These are phyloP conservation scores for Aspergillus nomiae DNA, from an alignment of 2,329 filamentous ascomycete species.

Conservation along the genomic window DNA sequence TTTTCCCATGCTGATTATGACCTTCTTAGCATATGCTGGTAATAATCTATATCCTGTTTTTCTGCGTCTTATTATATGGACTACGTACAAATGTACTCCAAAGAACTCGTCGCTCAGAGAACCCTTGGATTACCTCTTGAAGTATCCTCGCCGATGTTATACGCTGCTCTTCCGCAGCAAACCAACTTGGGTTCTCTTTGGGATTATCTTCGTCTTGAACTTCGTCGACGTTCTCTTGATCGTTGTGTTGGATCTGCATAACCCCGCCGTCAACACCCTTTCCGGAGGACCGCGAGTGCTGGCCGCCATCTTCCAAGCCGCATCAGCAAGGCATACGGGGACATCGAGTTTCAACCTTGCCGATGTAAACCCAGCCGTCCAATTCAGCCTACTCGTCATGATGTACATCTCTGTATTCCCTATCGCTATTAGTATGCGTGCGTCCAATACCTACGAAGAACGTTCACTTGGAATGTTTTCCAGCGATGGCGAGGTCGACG, in stretches of 20 bases:
- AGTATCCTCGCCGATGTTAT: constrained; percentile 65
- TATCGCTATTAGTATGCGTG: constrained; percentile 87
- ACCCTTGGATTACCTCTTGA: constrained; percentile 59
- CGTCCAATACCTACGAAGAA: constrained; percentile 70
- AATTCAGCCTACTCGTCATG: constrained; percentile 73
- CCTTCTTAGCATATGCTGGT: constrained; percentile 42
- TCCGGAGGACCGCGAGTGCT: constrained; percentile 53
- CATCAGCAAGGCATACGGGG: constrained; percentile 52
- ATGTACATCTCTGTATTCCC: constrained; percentile 98
- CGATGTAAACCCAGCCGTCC: constrained; percentile 56
- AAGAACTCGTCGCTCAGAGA: constrained; percentile 35
- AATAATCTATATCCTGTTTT: constrained; percentile 57
- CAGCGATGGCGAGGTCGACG: constrained; percentile 30
- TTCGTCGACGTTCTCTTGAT: constrained; percentile 60
- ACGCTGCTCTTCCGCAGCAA: constrained; percentile 62
- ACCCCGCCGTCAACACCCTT: constrained; percentile 47
- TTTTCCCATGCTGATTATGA: constrained; percentile 43
- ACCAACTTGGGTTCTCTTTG: constrained; percentile 61
- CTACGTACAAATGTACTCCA: constrained; percentile 51
- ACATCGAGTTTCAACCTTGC: constrained; percentile 55
- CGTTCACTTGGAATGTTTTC: constrained; percentile 61
- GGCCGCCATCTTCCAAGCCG: constrained; percentile 62
- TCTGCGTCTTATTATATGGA: constrained; percentile 60
- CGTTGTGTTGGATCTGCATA: constrained; percentile 54
- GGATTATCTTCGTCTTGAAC: constrained; percentile 56